Evolutionary conservation across 2,329 filamentous ascomycete genomes (phyloP), one percentile per base, ranked within the genome.

Genomic region (Aspergillus sp.): DNA sequence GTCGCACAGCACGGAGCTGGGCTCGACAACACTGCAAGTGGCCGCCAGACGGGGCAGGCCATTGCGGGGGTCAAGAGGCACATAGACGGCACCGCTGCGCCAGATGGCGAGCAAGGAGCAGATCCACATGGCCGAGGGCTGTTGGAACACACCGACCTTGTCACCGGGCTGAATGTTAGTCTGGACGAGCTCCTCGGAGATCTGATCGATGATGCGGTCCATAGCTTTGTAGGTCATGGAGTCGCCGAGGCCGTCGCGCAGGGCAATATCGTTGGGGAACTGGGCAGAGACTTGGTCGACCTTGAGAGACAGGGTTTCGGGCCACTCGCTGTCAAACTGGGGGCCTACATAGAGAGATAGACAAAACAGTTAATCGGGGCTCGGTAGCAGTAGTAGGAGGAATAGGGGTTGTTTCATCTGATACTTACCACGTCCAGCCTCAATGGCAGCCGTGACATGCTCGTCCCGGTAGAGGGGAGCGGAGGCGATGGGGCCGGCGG

Each of bases 61-160:
- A 7, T 64, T 69, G 12, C 68, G 66, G 3, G 65, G 61, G 55
- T 78, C 75, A 9, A 79, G 52, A 0, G 76, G 75, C 5, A 77
- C 55, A 52, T 77, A 78, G 3, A 69, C 60, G 7, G 67, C 73
- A 3, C 74, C 74, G 21, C 72, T 59, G 1, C 68, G 63, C 48
- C 73, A 52, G 19, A 76, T 70, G 5, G 73, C 75, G 3, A 79
- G 63, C 49, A 76, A 60, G 6, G 71, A 74, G 41, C 66, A 69
- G 25, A 73, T 66, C 66, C 66, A 70, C 38, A 70, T 63, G 7
- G 57, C 25, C 25, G 58, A 43, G 2, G 55, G 49, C 6, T 61
- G 39, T 7, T 32, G 25, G 28, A 55, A 53, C 8, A 61, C 45
- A 4, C 13, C 43, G 1, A 61, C 39, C 1, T 36, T n/a, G 3